Percentiles rank a stretch among this genome's conserved stretches.
Evolutionary conservation across 352 stramenopile genomes (phyloP).

Genomic region (Peronospora destructor): DNA sequence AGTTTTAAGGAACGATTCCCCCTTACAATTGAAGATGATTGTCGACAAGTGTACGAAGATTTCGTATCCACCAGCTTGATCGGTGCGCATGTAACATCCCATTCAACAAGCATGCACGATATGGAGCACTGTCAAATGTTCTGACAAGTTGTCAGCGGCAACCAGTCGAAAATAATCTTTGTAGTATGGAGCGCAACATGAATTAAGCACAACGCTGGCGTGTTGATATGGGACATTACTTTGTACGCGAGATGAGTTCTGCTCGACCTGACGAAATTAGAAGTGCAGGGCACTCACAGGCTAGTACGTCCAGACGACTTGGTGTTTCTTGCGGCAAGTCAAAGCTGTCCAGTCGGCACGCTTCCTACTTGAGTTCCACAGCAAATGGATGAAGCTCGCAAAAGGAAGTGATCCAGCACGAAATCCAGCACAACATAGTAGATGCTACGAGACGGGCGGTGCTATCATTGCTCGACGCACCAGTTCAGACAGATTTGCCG

Average conservation of each 20-base stretch:
- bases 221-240: slow-evolving; percentile 6
- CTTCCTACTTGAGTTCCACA: slow-evolving; percentile 15
- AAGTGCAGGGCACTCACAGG: slow-evolving; percentile 18
- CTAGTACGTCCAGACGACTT: slow-evolving; percentile 11
- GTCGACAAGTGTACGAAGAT: too few species aligned
- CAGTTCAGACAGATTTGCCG: slow-evolving; percentile 14
- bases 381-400: slow-evolving; percentile 6
- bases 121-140: too few species aligned
- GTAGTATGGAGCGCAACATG: slow-evolving; percentile 14
- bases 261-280: slow-evolving; percentile 6
- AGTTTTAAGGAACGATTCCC: too few species aligned
- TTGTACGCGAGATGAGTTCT: slow-evolving; percentile 11
- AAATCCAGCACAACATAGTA: background rate
- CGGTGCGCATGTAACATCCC: too few species aligned
- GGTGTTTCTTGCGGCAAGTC: slow-evolving; percentile 10
- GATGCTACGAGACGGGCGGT: slow-evolving; percentile 2
- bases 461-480: slow-evolving; percentile 13
- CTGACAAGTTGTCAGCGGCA: too few species aligned
- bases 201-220: slow-evolving; percentile 10
- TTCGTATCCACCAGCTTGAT: too few species aligned
- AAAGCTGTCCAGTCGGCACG: slow-evolving; percentile 3
- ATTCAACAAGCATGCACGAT: too few species aligned
- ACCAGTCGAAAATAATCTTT: too few species aligned
- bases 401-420: background rate
- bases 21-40: too few species aligned